Base-by-base conservation (phyloP, 164 flowering plant genomes). In the Houttuynia cordata region DNA sequence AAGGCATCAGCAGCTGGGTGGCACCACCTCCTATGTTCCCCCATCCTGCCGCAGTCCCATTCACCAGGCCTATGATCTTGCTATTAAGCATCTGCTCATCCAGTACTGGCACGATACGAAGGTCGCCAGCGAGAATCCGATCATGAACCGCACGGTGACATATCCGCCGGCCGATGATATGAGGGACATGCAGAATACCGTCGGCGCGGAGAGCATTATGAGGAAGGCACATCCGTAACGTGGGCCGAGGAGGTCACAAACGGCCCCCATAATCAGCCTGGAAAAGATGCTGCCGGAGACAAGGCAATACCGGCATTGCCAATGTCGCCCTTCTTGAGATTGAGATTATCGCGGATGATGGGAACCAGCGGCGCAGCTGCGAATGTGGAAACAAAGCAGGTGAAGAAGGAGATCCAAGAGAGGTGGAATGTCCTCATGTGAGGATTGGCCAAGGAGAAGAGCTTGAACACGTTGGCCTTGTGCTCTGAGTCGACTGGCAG, bases 311-410 rank as follows among this genome's bases (percentile, higher is more conserved):
- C 91, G 17, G 91, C 95, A 34, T 81, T 79, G 14, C 85, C 91
- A 14, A 88, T 71, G 66, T 88, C 96, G 1, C 59, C 24, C 57
- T 78, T 77, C 51, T 65, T 79, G 4, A 87, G 74, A 63, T 79
- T 77, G 45, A 87, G 80, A 72, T 83, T 82, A 73, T 87, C 91
- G 0, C 92, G 79, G 45, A 87, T 85, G 67, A 87, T 80, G 54
- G 96, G 96, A n/a, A 85, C 81, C 4, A 85, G 82, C 0, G 95
- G 91, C 0, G 95, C 86, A 0, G 87, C 87, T 0, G 91, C 89
- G 42, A 87, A 87, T 42, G 89, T 85, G 67, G 95, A 87, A 63
- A 83, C 69, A 52, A 84, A 83, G 58, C 88, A 83, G 4, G 87
- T 74, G 81, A 80, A 87, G 78, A 87, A 85, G 47, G 95, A 85